Conservation (phyloP, 129 eudicot species). For the Cynara cardunculus region DNA sequence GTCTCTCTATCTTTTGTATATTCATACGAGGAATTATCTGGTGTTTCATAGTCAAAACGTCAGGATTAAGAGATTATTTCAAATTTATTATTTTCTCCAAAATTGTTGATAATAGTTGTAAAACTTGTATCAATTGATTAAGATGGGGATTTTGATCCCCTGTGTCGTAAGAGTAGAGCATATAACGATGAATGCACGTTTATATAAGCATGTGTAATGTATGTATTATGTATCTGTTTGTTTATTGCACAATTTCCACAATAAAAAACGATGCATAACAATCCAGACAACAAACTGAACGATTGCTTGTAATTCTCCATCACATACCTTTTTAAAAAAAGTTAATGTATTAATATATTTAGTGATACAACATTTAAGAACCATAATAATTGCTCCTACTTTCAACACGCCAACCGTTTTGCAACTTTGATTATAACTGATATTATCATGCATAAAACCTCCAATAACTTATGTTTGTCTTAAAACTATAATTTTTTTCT, state of each 20-base stretch:
- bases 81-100: no score
- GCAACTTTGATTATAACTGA: background rate
- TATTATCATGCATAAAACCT: background rate
- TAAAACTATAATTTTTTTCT: background rate
- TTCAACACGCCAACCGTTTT: background rate
- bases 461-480: background rate
- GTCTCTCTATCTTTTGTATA: no score
- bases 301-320: background rate
- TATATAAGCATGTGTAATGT: background rate
- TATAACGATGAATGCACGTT: background rate
- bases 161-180: background rate
- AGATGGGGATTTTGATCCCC: background rate
- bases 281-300: background rate
- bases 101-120: background rate
- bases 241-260: background rate
- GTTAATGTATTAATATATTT: background rate
- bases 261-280: background rate
- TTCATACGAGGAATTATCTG: no score
- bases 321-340: background rate
- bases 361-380: background rate
- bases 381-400: background rate
- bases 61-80: no score
- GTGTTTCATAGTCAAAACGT: no score
- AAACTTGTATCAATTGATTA: background rate
- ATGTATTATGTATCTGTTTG: background rate